Conservation (phyloP, 805 yeast genomes). For the Candida xyloterini region DNA sequence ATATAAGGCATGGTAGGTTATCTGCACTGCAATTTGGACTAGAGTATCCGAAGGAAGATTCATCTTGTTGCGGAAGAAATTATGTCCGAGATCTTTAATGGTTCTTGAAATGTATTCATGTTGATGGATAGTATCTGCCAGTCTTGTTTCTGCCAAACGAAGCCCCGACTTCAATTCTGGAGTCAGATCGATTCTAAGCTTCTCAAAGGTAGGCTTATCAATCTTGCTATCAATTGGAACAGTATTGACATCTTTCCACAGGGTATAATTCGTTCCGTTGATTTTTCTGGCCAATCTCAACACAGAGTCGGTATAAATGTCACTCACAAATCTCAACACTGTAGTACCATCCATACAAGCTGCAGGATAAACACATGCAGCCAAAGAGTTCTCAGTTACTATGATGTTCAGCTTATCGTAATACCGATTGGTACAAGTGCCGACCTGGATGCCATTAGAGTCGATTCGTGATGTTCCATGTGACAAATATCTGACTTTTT, state of each 20-base stretch:
- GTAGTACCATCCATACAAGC: slow-evolving; percentile 58
- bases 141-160: slow-evolving; percentile 55
- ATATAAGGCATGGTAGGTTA: slow-evolving; percentile 53
- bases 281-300: slow-evolving; percentile 55
- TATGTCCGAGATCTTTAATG: slow-evolving; percentile 30
- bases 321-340: slow-evolving; percentile 53
- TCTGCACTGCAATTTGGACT: slow-evolving; percentile 50
- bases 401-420: slow-evolving; percentile 56
- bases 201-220: slow-evolving; percentile 36
- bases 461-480: slow-evolving; percentile 50
- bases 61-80: slow-evolving; percentile 37
- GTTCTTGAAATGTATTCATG: slow-evolving; percentile 48
- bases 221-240: slow-evolving; percentile 33
- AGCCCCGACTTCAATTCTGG: slow-evolving; percentile 47
- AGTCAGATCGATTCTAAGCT: slow-evolving; percentile 37
- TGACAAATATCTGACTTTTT: slow-evolving; percentile 46
- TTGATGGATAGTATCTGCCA: slow-evolving; percentile 56
- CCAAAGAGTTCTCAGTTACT: slow-evolving; percentile 53
- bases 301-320: slow-evolving; percentile 56
- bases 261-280: slow-evolving; percentile 53
- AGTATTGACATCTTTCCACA: slow-evolving; percentile 44
- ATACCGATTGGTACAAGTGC: slow-evolving; percentile 58
- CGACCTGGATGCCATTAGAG: slow-evolving; percentile 47
- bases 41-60: slow-evolving; percentile 48
- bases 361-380: slow-evolving; percentile 59